Percentiles rank a stretch among this genome's conserved stretches.
phyloP scores from a whole-genome alignment of 352 stramenopile species.

The Pilasporangium apinafurcum region DNA sequence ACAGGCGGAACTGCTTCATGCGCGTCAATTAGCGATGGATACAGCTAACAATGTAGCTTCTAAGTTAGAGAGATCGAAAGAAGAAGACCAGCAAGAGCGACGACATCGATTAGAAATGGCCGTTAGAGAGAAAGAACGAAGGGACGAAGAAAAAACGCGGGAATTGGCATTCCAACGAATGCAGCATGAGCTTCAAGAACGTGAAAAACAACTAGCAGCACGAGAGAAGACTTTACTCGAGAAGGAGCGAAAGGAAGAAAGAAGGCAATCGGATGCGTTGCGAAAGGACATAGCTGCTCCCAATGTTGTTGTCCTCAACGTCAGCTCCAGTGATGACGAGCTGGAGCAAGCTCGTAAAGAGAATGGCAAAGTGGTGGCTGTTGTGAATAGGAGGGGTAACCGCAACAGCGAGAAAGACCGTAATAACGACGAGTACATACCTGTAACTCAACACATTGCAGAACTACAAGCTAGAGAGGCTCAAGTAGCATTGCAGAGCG shows the following conservation, averaged over 20 bases:
- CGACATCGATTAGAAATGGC: constrained; percentile 17
- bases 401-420: constrained; percentile 5
- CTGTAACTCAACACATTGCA: constrained; percentile 42
- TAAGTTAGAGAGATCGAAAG: constrained; percentile 44
- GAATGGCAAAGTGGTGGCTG: constrained; percentile 11
- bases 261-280: constrained; percentile 8
- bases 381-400: constrained; percentile 6
- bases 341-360: constrained; percentile 10
- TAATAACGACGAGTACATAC: constrained; percentile 18
- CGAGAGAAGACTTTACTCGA: constrained; percentile 36
- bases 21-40: constrained; percentile 42
- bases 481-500: constrained; percentile 33
- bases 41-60: constrained; percentile 32
- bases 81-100: constrained; percentile 31
- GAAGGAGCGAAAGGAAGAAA: constrained; percentile 32
- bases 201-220: constrained; percentile 41
- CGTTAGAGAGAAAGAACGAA: constrained; percentile 23
- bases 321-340: constrained; percentile 28
- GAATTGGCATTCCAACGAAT: constrained; percentile 27
- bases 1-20: constrained; percentile 39
- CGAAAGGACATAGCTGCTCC: constrained; percentile 11
- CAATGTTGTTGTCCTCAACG: constrained; percentile 56
- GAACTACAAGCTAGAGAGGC: constrained; percentile 50
- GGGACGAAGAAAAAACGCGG: constrained; percentile 29
- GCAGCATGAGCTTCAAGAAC: constrained; percentile 45